Evolutionary conservation across 148 eudicot species (phyloP).

Genomic region (Rhododendron kiyosumense): DNA sequence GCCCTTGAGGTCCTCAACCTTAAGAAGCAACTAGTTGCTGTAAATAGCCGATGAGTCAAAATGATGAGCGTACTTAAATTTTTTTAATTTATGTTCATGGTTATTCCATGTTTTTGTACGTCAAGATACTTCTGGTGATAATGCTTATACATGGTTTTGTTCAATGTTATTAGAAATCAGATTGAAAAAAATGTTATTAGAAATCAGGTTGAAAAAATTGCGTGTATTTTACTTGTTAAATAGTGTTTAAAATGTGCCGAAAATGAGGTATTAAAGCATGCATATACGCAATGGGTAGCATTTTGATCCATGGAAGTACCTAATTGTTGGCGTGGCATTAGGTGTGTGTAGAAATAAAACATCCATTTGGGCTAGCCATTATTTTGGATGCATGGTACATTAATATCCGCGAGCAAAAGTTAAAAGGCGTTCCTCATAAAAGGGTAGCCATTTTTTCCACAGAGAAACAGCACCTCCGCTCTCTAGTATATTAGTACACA

Average conservation of each 20-base stretch:
- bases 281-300: background rate
- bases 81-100: background rate
- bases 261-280: background rate
- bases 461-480: background rate
- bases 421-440: background rate
- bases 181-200: background rate
- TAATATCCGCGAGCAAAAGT: background rate
- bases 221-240: background rate
- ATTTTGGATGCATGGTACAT: background rate
- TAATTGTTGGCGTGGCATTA: background rate
- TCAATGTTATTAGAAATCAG: background rate
- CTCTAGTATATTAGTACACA: too few species aligned
- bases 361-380: background rate
- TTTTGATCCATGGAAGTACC: background rate
- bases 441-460: background rate
- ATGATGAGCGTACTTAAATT: background rate
- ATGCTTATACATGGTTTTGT: background rate
- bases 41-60: conserved; percentile 10
- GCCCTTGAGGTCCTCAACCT: conserved; percentile 51
- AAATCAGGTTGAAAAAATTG: background rate
- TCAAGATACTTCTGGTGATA: background rate
- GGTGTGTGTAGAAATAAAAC: background rate
- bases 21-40: conserved; percentile 57
- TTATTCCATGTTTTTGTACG: background rate
- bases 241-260: background rate